These are phyloP conservation scores for Thalassiosira oceanica DNA, from an alignment of 352 stramenopile species.

Conservation along the genomic window DNA sequence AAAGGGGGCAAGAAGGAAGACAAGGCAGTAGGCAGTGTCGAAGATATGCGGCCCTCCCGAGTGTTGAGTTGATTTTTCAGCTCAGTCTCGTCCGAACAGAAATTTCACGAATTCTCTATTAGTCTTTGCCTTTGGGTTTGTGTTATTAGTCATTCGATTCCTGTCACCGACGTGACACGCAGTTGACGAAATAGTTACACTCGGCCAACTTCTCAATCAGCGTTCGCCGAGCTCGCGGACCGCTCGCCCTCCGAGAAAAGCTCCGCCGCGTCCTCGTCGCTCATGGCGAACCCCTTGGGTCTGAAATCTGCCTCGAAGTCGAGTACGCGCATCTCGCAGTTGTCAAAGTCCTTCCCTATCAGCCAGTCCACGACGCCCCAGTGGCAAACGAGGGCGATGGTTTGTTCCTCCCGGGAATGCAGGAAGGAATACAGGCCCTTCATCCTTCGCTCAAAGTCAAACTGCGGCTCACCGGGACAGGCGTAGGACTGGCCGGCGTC, in stretches of 20 bases:
- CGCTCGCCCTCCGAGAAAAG: slow-evolving; percentile 6
- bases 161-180: too few relatives aligned
- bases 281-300: slow-evolving; percentile 3
- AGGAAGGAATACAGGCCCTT: slow-evolving; percentile 43
- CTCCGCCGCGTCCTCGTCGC: slow-evolving; percentile 2
- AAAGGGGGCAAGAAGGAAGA: too few relatives aligned
- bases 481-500: slow-evolving; percentile 51
- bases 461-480: slow-evolving; percentile 49
- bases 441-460: slow-evolving; percentile 55
- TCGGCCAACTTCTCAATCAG: too few relatives aligned
- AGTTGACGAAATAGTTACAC: too few relatives aligned
- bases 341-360: slow-evolving; percentile 30
- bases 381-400: slow-evolving; percentile 56
- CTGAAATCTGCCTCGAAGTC: background rate
- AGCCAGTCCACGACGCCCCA: slow-evolving; percentile 61
- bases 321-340: slow-evolving; percentile 46
- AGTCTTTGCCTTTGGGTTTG: too few relatives aligned
- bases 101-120: too few relatives aligned
- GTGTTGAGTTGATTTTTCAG: too few relatives aligned
- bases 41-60: too few relatives aligned
- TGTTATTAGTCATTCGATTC: too few relatives aligned
- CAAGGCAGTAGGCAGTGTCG: too few relatives aligned
- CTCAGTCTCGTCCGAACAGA: too few relatives aligned
- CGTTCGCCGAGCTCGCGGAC: too few relatives aligned
- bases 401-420: slow-evolving; percentile 26